Conservation (phyloP, 345 rosid genomes). For the Gossypium bickii region DNA sequence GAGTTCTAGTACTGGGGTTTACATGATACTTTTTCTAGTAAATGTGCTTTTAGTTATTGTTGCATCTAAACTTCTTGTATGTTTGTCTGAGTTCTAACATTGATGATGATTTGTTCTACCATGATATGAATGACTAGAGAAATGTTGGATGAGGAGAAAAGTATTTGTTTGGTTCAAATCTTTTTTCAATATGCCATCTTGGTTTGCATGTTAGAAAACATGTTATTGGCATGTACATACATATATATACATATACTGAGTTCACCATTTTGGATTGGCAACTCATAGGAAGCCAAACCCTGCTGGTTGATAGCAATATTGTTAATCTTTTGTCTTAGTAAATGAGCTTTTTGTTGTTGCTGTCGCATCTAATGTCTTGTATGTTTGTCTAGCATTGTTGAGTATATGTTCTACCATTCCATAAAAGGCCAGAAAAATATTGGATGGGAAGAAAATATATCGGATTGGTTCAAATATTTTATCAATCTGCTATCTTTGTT, state of each 20-base stretch:
- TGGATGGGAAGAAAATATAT: background rate
- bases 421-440: background rate
- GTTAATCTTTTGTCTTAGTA: background rate
- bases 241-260: background rate
- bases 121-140: background rate
- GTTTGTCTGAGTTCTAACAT: background rate
- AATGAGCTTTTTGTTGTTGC: background rate
- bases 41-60: background rate
- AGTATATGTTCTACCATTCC: background rate
- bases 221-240: background rate
- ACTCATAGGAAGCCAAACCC: background rate
- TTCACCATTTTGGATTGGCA: background rate
- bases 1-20: no score
- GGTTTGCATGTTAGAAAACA: background rate
- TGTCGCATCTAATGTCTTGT: background rate
- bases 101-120: background rate
- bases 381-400: background rate
- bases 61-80: background rate
- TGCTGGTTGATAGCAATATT: background rate
- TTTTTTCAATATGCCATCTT: background rate
- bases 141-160: background rate
- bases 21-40: background rate
- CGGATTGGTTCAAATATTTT: background rate
- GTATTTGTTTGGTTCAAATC: background rate
- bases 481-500: background rate